Percentiles rank a stretch among this genome's conserved stretches.
Conservation (phyloP, 495 filamentous ascomycete genomes). For the Xylaria castorea region DNA sequence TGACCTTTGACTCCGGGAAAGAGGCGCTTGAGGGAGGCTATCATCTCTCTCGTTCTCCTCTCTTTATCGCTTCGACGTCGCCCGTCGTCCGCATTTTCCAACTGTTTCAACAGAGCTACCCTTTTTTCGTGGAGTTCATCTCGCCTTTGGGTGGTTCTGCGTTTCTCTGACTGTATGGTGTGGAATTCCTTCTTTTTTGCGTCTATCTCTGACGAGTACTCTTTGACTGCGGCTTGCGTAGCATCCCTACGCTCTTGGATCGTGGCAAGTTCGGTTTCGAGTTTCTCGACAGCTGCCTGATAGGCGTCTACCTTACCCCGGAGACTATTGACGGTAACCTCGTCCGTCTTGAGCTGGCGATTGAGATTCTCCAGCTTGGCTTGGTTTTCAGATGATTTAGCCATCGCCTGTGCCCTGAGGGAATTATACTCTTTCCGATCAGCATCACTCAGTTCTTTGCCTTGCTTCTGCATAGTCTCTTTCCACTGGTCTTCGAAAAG, state of each 20-base stretch:
- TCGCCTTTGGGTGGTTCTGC: conserved; percentile 75
- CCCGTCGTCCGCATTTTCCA: conserved; percentile 82
- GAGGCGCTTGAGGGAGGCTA: conserved; percentile 84
- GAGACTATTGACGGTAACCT: conserved; percentile 83
- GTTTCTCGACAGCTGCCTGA: conserved; percentile 72
- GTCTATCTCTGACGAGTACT: conserved; percentile 78
- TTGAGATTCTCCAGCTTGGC: conserved; percentile 81
- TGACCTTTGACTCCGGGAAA: conserved; percentile 91
- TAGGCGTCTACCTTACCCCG: conserved; percentile 83
- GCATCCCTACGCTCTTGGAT: conserved; percentile 71
- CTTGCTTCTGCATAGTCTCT: conserved; percentile 81
- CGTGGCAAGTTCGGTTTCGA: conserved; percentile 72
- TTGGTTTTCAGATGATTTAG: conserved; percentile 80
- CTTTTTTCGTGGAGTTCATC: conserved; percentile 93
- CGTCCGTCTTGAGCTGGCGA: conserved; percentile 87
- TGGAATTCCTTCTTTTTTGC: conserved; percentile 91
- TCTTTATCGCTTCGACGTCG: conserved; percentile 85
- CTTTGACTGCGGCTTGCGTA: conserved; percentile 65
- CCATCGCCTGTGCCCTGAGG: conserved; percentile 84
- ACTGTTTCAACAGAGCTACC: conserved; percentile 75
- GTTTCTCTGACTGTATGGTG: conserved; percentile 80
- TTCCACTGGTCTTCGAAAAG: conserved; percentile 89
- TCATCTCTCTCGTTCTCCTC: conserved; percentile 73
- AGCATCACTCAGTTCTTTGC: conserved; percentile 80
- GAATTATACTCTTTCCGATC: conserved; percentile 91